Evolutionary conservation across 1,284 basidiomycete species (phyloP).

Genomic region (Cryptococcus deneoformans): DNA sequence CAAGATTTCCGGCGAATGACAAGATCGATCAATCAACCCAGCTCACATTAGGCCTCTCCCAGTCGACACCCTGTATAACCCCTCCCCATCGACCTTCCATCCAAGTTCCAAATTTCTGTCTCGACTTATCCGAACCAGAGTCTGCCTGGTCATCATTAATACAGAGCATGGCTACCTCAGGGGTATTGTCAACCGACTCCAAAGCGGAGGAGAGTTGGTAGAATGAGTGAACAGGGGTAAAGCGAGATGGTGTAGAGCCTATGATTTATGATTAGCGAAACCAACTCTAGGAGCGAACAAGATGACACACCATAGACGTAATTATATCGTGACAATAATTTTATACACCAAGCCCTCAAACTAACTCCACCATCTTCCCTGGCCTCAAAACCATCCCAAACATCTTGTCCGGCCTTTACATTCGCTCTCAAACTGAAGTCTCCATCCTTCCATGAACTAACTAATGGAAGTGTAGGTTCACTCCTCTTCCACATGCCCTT

Average conservation of each 20-base stretch:
- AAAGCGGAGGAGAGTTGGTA: slow-evolving; percentile 16
- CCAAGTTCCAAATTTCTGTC: slow-evolving; percentile 16
- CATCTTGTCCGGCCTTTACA: slow-evolving; percentile 34
- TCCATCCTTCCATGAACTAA: slow-evolving; percentile 21
- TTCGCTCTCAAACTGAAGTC: slow-evolving; percentile 22
- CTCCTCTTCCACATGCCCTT: slow-evolving; percentile 7
- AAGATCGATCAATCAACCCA: slow-evolving; percentile 1
- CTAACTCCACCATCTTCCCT: slow-evolving; percentile 21
- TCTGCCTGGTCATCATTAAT: slow-evolving; percentile 44
- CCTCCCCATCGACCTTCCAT: slow-evolving; percentile 24
- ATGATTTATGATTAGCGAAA: neutral
- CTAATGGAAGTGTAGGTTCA: slow-evolving; percentile 31
- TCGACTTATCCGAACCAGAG: neutral
- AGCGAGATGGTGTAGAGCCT: slow-evolving; percentile 25
- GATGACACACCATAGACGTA: slow-evolving; percentile 32
- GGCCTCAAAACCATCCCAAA: slow-evolving; percentile 21
- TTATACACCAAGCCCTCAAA: slow-evolving; percentile 34
- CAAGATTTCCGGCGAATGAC: neutral
- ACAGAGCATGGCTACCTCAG: slow-evolving; percentile 28
- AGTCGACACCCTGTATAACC: slow-evolving; percentile 10
- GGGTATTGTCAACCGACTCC: slow-evolving; percentile 7
- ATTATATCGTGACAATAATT: slow-evolving; percentile 39
- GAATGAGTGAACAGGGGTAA: slow-evolving; percentile 22
- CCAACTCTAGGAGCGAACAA: neutral
- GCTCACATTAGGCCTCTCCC: slow-evolving; percentile 15